Evolutionary conservation across 345 rosid genomes (phyloP).

Genomic region (Syzygium jambos): DNA sequence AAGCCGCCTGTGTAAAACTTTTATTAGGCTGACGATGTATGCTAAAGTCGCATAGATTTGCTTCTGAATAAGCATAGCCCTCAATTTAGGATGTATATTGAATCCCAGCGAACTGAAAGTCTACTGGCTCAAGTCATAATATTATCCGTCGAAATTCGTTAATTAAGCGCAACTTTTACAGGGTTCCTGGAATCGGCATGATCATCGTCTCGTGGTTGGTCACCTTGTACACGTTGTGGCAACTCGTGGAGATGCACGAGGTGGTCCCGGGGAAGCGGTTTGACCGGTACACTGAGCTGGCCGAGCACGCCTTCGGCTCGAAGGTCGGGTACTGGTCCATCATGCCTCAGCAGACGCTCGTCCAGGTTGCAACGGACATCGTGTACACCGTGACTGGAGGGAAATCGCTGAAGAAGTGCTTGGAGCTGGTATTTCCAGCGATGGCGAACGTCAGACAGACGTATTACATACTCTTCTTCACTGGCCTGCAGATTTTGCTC

Average conservation of each 20-base stretch:
- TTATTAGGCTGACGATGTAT: too few relatives aligned
- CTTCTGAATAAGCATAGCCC: too few relatives aligned
- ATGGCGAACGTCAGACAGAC: conserved; percentile 31
- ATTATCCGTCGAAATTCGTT: not conserved
- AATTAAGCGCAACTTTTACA: not conserved
- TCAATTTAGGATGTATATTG: too few relatives aligned
- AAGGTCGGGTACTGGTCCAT: conserved; percentile 62
- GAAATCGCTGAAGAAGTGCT: conserved; percentile 47
- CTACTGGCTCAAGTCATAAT: not conserved
- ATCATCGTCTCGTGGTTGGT: conserved; percentile 28
- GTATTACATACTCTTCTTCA: conserved; percentile 57
- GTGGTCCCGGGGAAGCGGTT: conserved; percentile 66
- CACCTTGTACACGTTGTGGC: conserved; percentile 61
- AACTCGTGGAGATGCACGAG: conserved; percentile 82
- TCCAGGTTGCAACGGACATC: conserved; percentile 49
- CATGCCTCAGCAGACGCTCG: conserved; percentile 61
- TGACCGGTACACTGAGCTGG: conserved; percentile 69
- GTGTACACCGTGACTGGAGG: conserved; percentile 80
- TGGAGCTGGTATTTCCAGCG: conserved; percentile 16
- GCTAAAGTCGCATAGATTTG: too few relatives aligned
- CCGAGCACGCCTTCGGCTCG: conserved; percentile 61
- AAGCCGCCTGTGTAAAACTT: too few relatives aligned
- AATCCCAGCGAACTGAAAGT: too few relatives aligned
- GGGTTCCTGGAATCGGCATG: not conserved
- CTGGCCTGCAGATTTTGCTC: conserved; percentile 52